These are phyloP conservation scores for Avicennia marina DNA, from an alignment of 257 asterid genomes.

Conservation along the genomic window DNA sequence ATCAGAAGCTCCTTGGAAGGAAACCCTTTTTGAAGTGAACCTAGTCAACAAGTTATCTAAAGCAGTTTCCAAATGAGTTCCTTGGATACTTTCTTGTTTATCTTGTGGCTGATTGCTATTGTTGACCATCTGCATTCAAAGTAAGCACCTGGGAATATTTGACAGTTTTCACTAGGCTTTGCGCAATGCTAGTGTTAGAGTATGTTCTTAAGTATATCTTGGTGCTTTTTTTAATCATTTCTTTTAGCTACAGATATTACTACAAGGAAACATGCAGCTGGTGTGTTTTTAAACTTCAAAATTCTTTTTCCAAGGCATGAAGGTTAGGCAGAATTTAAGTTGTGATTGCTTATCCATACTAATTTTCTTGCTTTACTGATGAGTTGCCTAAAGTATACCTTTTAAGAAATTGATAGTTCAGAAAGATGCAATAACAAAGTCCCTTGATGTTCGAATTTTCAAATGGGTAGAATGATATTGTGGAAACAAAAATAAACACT, in stretches of 20 bases:
- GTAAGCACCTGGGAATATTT: not conserved
- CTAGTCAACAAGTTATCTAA: not conserved
- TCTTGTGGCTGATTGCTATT: not conserved
- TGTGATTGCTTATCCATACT: not conserved
- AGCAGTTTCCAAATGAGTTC: no score
- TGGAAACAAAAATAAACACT: no score
- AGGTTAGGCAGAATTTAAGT: not conserved
- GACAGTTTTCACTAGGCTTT: not conserved
- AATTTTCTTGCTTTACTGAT: not conserved
- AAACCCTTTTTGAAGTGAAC: not conserved
- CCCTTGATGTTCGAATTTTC: no score
- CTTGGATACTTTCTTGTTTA: not conserved
- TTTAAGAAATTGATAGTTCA: not conserved
- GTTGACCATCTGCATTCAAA: no score
- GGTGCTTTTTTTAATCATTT: no score
- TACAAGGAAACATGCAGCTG: not conserved
- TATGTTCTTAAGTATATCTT: not conserved
- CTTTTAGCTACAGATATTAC: not conserved
- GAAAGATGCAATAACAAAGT: not conserved
- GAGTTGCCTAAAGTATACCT: not conserved
- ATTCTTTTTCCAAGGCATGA: not conserved
- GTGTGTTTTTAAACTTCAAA: not conserved
- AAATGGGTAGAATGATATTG: no score
- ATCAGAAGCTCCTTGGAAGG: no score
- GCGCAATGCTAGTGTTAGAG: not conserved